Evolutionary conservation across 768 basidiomycete genomes (phyloP), one percentile per base, ranked within the genome.

Genomic region (Auricularia heimuer): DNA sequence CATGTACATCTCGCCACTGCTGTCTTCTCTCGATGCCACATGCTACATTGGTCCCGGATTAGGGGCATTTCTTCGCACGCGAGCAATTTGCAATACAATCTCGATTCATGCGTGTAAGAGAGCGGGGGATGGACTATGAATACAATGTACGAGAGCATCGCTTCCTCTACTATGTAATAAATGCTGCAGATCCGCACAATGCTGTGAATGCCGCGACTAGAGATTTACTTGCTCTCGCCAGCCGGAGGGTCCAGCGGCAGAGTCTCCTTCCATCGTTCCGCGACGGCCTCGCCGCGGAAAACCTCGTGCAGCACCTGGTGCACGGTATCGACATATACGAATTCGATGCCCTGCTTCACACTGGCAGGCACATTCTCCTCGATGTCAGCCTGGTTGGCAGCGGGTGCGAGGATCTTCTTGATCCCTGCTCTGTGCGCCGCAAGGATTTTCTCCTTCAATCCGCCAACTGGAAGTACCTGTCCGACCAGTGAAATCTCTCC

Each of bases 381-480:
- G 37, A 99, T 95, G 71, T 98, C 96, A 0, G 92, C 87, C 33
- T 88, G 86, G 74, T 96, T 96, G 2, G 90, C 95, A 34, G 83
- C 87, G 0, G 94, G 93, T 0, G 90, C 90, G 6, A 95, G 75
- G 69, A 94, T 90, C 0, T 89, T 95, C 77, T 89, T 94, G 80
- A 98, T 97, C 3, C 94, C 94, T 1, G 97, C 94, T 18, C 97
- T 87, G 73, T 99, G 97, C 0, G 97, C 96, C 1, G 96, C 96
- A 1, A 98, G 83, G 67, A 96, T 94, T 81, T 97, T 95, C 78
- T 93, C 92, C 78, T 97, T 98, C 68, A 98, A 77, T 0, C 96
- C 96, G 7, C 96, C 96, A 10, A 99, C 96, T 2, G 96, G 93
- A 1, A 97, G 82, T 8, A 99, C 96, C 75, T 97, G 94, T 0